Conservation (phyloP, 2,329 filamentous ascomycete species). For the Fusarium longipes region DNA sequence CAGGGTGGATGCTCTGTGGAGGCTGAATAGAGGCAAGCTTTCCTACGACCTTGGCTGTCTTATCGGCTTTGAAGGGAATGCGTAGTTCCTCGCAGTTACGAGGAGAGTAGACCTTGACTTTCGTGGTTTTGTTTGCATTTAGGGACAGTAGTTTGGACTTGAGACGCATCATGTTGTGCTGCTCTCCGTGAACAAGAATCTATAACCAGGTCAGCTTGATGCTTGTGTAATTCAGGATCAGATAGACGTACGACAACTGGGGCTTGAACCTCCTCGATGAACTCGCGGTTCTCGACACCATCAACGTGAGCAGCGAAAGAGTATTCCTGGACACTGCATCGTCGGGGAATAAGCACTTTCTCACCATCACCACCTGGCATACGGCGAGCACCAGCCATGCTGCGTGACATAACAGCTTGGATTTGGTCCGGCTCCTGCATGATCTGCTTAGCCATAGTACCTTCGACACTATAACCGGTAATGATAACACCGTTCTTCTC, state of each 20-base stretch:
- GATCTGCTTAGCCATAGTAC: slow-evolving; percentile 96
- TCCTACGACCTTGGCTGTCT: slow-evolving; percentile 94
- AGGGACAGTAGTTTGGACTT: slow-evolving; percentile 95
- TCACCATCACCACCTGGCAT: slow-evolving; percentile 77
- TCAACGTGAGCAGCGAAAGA: slow-evolving; percentile 98
- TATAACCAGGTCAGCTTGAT: slow-evolving; percentile 50
- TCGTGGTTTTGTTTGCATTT: slow-evolving; percentile 81
- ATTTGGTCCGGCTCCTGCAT: slow-evolving; percentile 96
- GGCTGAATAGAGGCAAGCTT: slow-evolving; percentile 86
- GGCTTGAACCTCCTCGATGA: slow-evolving; percentile 92
- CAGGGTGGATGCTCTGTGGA: slow-evolving; percentile 56
- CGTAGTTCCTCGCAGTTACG: slow-evolving; percentile 94
- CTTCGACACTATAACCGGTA: slow-evolving; percentile 97
- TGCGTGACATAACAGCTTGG: slow-evolving; percentile 88
- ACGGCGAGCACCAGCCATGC: slow-evolving; percentile 71
- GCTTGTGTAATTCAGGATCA: background rate
- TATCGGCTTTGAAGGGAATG: slow-evolving; percentile 95
- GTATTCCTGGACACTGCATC: slow-evolving; percentile 93
- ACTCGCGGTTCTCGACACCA: slow-evolving; percentile 93
- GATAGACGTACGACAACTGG: slow-evolving; percentile 83
- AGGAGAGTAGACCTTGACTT: slow-evolving; percentile 92
- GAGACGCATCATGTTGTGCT: slow-evolving; percentile 97
- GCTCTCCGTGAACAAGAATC: slow-evolving; percentile 97
- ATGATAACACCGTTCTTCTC: slow-evolving; percentile 98
- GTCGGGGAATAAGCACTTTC: slow-evolving; percentile 88